Evolutionary conservation across 2,329 filamentous ascomycete species (phyloP).

Genomic region (Blastomyces gilchristii): DNA sequence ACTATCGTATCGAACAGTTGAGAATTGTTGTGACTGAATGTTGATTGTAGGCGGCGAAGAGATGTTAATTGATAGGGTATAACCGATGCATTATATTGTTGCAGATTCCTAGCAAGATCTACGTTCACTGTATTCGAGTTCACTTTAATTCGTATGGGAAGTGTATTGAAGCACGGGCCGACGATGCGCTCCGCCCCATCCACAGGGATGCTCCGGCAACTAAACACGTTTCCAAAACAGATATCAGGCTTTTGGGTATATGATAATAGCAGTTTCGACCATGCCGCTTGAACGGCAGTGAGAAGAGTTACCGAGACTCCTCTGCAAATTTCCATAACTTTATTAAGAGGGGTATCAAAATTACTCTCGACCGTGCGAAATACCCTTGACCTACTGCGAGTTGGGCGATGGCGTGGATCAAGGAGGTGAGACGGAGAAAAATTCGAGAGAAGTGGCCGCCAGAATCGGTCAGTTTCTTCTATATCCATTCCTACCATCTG

Average conservation of each 20-base stretch:
- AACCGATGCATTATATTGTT: constrained; percentile 51
- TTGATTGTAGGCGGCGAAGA: constrained; percentile 57
- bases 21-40: constrained; percentile 36
- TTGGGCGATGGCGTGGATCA: not conserved
- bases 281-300: constrained; percentile 60
- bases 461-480: constrained; percentile 51
- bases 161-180: constrained; percentile 87
- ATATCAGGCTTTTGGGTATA: constrained; percentile 52
- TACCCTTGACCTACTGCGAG: not conserved
- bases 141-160: constrained; percentile 57
- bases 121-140: constrained; percentile 40
- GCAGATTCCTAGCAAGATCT: constrained; percentile 51
- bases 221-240: constrained; percentile 81
- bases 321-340: constrained; percentile 42
- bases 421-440: constrained; percentile 39
- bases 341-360: constrained; percentile 26
- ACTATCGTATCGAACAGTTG: constrained; percentile 71
- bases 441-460: constrained; percentile 47
- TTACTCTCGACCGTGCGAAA: constrained; percentile 4
- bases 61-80: constrained; percentile 65
- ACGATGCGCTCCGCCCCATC: constrained; percentile 60
- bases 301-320: constrained; percentile 52
- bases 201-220: constrained; percentile 59
- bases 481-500: constrained; percentile 45
- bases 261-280: constrained; percentile 54